phyloP scores from a whole-genome alignment of 2,329 filamentous ascomycete genomes.

The Eutypa lata region DNA sequence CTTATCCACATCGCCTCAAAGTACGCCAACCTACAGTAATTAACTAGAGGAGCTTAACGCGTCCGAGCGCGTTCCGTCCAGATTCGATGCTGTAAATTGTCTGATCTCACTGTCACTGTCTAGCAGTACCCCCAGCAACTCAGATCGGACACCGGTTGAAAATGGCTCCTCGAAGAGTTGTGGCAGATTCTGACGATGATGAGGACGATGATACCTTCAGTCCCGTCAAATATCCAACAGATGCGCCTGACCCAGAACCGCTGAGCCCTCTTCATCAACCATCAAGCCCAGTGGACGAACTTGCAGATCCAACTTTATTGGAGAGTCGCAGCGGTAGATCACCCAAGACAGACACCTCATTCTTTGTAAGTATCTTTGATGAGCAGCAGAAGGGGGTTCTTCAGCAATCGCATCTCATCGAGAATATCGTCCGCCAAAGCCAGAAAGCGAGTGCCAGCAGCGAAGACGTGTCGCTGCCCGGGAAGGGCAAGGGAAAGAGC shows the following conservation, averaged over 20 bases:
- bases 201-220: conserved; percentile 18
- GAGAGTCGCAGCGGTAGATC: conserved; percentile 12
- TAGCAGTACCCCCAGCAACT: neutral
- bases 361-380: conserved; percentile 24
- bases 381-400: conserved; percentile 22
- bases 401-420: conserved; percentile 27
- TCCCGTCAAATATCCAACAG: conserved; percentile 9
- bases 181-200: conserved; percentile 34
- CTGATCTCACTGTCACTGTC: neutral
- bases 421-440: conserved; percentile 29
- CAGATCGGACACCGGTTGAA: conserved; percentile 3
- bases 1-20: too few relatives aligned
- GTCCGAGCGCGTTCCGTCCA: neutral
- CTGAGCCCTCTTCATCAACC: conserved; percentile 22
- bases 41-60: too few relatives aligned
- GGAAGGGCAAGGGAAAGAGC: conserved; percentile 16
- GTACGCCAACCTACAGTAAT: too few relatives aligned
- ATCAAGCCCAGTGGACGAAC: conserved; percentile 8
- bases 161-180: conserved; percentile 26
- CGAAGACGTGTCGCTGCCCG: conserved; percentile 24
- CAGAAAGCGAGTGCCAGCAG: conserved; percentile 29
- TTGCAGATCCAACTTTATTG: neutral
- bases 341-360: conserved; percentile 24
- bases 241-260: conserved; percentile 25
- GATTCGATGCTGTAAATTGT: neutral